Evolutionary conservation across 1,139 yeast species (phyloP).

Genomic region (Kodamaea suecica): DNA sequence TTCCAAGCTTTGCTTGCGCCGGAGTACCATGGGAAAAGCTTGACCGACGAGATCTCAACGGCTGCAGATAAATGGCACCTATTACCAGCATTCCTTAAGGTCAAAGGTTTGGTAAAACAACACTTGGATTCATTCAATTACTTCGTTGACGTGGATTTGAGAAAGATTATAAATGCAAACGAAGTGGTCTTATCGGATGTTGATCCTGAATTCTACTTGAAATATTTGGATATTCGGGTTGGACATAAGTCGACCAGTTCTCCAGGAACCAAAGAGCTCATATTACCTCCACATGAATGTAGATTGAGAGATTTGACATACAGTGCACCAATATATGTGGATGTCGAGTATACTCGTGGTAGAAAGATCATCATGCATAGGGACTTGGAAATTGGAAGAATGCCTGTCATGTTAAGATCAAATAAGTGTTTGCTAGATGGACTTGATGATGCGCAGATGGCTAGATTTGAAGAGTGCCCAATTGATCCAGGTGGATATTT

Average conservation of each 20-base stretch:
- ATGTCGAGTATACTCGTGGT: slow-evolving; percentile 95
- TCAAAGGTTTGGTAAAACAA: slow-evolving; percentile 94
- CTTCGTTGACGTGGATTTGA: slow-evolving; percentile 89
- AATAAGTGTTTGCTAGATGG: slow-evolving; percentile 86
- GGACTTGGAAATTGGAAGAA: slow-evolving; percentile 91
- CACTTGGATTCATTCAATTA: slow-evolving; percentile 96
- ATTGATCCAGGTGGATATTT: slow-evolving; percentile 98
- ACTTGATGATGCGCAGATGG: slow-evolving; percentile 79
- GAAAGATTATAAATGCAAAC: slow-evolving; percentile 88
- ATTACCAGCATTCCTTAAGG: slow-evolving; percentile 90
- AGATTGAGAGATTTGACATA: slow-evolving; percentile 91
- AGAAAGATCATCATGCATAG: slow-evolving; percentile 84
- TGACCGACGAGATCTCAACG: slow-evolving; percentile 85
- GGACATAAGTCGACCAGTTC: slow-evolving; percentile 63
- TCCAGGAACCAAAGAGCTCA: slow-evolving; percentile 54
- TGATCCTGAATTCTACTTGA: slow-evolving; percentile 92
- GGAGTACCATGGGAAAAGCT: slow-evolving; percentile 76
- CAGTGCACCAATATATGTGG: slow-evolving; percentile 94
- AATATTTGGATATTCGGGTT: slow-evolving; percentile 86
- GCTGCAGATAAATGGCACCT: slow-evolving; percentile 96
- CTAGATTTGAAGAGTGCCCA: slow-evolving; percentile 88
- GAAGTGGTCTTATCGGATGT: slow-evolving; percentile 88
- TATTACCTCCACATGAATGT: slow-evolving; percentile 93
- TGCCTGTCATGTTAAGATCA: slow-evolving; percentile 96
- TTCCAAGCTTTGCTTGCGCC: slow-evolving; percentile 79